phyloP scores from a whole-genome alignment of 805 yeast genomes.

The Metschnikowia continentalis region DNA sequence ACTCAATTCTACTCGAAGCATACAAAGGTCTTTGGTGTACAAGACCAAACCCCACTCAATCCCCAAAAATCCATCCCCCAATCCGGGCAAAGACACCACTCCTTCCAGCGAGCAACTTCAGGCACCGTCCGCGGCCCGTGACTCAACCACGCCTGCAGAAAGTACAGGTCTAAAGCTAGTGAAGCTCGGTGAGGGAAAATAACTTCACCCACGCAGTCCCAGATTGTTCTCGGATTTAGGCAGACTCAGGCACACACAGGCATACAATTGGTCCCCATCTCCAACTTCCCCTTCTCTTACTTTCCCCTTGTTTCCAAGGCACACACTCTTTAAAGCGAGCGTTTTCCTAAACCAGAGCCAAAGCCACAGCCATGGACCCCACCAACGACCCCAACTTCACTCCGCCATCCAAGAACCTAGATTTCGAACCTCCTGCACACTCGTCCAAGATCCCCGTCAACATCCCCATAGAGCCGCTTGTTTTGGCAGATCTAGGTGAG shows the following conservation, averaged over 20 bases:
- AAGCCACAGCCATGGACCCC: constrained; percentile 67
- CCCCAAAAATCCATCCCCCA: too few relatives aligned
- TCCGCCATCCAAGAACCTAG: constrained; percentile 71
- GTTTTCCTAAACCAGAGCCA: neutral
- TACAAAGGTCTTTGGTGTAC: neutral
- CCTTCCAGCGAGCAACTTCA: too few relatives aligned
- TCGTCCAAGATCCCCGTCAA: constrained; percentile 66
- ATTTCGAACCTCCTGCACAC: constrained; percentile 62
- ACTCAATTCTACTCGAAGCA: too few relatives aligned
- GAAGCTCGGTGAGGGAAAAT: neutral
- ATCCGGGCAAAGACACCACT: too few relatives aligned
- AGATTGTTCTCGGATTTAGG: constrained; percentile 1
- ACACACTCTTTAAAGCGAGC: too few relatives aligned
- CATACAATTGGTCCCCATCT: neutral
- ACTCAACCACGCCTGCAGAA: constrained; percentile 1
- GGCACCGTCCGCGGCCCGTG: neutral
- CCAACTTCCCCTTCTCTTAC: neutral
- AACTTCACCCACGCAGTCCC: neutral
- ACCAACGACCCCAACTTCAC: constrained; percentile 85
- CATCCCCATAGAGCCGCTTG: constrained; percentile 69
- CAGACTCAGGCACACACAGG: too few relatives aligned
- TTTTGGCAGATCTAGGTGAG: constrained; percentile 64
- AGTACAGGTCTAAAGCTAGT: neutral
- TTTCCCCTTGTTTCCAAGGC: too few relatives aligned
- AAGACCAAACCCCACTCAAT: neutral